phyloP scores from a whole-genome alignment of 1,284 basidiomycete species.

The Sanghuangporus sanghuang region DNA sequence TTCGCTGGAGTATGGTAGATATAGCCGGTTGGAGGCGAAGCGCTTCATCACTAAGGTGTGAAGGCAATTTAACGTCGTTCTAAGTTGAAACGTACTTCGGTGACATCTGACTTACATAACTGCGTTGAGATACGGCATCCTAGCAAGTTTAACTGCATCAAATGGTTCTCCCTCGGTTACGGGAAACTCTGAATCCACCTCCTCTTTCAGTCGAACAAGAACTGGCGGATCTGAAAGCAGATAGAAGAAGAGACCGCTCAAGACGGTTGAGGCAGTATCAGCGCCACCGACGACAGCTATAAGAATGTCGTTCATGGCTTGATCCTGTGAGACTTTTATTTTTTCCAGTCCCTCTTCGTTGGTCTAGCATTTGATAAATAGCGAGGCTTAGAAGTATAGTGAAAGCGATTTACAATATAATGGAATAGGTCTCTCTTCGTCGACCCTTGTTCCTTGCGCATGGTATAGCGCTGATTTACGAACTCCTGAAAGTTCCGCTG shows the following conservation, averaged over 20 bases:
- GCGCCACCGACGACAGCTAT: conserved; percentile 34
- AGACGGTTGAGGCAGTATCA: conserved; percentile 31
- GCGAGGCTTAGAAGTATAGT: background rate
- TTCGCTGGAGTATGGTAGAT: conserved; percentile 5
- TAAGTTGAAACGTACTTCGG: background rate
- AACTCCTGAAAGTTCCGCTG: conserved; percentile 8
- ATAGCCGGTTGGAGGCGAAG: conserved; percentile 10
- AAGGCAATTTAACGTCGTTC: background rate
- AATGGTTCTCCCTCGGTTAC: conserved; percentile 15
- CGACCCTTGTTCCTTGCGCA: conserved; percentile 21
- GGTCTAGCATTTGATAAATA: conserved; percentile 20
- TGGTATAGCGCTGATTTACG: conserved; percentile 15
- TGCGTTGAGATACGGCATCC: conserved; percentile 30
- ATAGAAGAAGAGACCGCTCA: conserved; percentile 28
- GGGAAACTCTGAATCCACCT: conserved; percentile 25
- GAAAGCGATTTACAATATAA: conserved; percentile 27
- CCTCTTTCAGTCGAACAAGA: conserved; percentile 24
- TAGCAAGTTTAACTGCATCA: conserved; percentile 20
- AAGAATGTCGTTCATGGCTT: conserved; percentile 28
- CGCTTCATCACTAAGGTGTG: background rate
- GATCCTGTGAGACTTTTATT: conserved; percentile 19
- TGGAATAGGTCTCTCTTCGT: conserved; percentile 33
- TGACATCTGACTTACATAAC: conserved; percentile 24
- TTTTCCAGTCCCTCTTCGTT: conserved; percentile 26
- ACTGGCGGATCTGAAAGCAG: conserved; percentile 27